A percentile compares a stretch with the other conserved stretches of the same genome.
Conservation (phyloP, 768 basidiomycete species). For the Rhodotorula toruloides region DNA sequence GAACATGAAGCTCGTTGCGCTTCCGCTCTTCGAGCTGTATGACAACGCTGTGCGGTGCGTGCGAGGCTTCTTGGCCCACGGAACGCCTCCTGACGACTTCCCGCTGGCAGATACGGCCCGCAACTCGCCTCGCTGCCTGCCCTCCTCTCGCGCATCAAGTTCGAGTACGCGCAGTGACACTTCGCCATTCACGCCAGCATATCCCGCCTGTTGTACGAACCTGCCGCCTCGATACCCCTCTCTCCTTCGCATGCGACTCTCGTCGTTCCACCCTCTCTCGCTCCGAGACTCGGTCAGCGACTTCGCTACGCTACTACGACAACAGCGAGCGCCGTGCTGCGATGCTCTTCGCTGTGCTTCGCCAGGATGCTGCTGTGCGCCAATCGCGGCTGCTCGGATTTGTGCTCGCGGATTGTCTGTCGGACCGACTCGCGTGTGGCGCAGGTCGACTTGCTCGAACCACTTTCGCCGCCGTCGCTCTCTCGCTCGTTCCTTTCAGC, state of each 20-base stretch:
- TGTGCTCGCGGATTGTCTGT: neutral
- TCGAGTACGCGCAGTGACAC: conserved; percentile 50
- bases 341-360: too few relatives aligned
- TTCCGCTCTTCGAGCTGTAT: conserved; percentile 93
- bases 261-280: neutral
- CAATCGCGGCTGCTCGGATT: too few relatives aligned
- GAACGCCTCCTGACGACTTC: neutral
- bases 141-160: conserved; percentile 74
- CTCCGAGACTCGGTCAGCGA: too few relatives aligned
- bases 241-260: neutral
- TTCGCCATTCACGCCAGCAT: neutral
- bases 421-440: neutral
- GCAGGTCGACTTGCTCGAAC: neutral
- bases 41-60: conserved; percentile 84
- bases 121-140: conserved; percentile 92
- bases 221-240: neutral
- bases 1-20: conserved; percentile 97
- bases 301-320: too few relatives aligned
- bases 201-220: neutral
- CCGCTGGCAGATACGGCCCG: conserved; percentile 65
- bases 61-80: neutral
- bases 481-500: neutral
- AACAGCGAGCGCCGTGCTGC: too few relatives aligned
- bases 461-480: neutral
- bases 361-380: too few relatives aligned